Base-by-base conservation (phyloP, 2,329 filamentous ascomycete species). In the Colletotrichum horii region DNA sequence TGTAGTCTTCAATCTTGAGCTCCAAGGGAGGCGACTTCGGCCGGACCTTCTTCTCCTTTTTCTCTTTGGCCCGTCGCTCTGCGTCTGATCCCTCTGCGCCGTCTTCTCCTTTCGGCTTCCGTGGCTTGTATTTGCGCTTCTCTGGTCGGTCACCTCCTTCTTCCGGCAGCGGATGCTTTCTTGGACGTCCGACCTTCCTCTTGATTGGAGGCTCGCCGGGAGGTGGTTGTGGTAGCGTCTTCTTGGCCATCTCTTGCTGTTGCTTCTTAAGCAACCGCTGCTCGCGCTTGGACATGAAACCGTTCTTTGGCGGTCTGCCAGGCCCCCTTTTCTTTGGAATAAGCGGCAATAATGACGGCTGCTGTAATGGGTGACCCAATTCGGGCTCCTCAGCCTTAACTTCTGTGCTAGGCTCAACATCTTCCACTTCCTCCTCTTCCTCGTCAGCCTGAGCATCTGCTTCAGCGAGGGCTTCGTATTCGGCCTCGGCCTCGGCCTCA, bases 291-390 rank as follows among this genome's bases (percentile, higher is more conserved):
- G 94, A 96, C 91, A 96, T 95, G 81, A 95, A 90, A 32, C 94
- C 94, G 80, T 96, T 94, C 85, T 96, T 96, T 0, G 94, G 94
- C 24, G 94, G 94, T 69, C 94, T 88, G n/a, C 94, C 94, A 12
- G 94, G 94, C 16, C 94, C 94, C 78, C 94, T 92, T 77, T 94
- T 93, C 84, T 91, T 94, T 32, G 91, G 90, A 62, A 75, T 68
- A 30, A 70, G 43, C 15, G 72, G 77, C 14, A 64, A 28, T 52
- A 76, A 68, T 34, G 91, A 84, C 71, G 91, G 84, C 71, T 87
- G 83, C 24, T 85, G 82, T 75, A 87, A 80, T 26, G 84, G 78
- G 8, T 83, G 83, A 11, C 86, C 84, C 7, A 83, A 77, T n/a
- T 82, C 80, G 19, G 80, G 75, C 36, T 81, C 73, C 70, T 84